phyloP scores from a whole-genome alignment of 345 rosid species.

The Brassica incana region DNA sequence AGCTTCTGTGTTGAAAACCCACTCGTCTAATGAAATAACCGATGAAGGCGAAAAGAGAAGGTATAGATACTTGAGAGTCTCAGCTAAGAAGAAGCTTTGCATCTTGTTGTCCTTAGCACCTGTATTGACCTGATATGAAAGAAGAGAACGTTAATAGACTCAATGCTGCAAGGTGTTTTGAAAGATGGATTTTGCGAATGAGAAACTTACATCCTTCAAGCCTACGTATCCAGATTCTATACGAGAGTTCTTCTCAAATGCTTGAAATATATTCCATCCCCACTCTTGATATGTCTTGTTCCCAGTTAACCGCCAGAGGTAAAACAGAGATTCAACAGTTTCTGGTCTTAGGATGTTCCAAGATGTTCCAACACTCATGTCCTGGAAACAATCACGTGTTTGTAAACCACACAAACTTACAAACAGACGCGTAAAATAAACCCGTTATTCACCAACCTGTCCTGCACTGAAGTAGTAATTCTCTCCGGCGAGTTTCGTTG shows the following conservation, averaged over 20 bases:
- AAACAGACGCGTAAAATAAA: neutral
- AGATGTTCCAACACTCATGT: slow-evolving; percentile 95
- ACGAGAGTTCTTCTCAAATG: slow-evolving; percentile 90
- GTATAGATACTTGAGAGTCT: slow-evolving; percentile 86
- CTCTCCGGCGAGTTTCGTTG: slow-evolving; percentile 94
- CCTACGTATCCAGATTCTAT: slow-evolving; percentile 89
- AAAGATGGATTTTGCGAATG: neutral
- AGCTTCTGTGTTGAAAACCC: slow-evolving; percentile 99
- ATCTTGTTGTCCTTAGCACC: slow-evolving; percentile 90
- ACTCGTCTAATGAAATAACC: slow-evolving; percentile 76
- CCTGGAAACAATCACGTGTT: slow-evolving; percentile 51
- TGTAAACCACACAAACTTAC: slow-evolving; percentile 1
- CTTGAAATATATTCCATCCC: slow-evolving; percentile 98
- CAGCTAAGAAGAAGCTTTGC: slow-evolving; percentile 97
- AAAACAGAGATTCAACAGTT: slow-evolving; percentile 92
- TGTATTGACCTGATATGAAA: slow-evolving; percentile 60
- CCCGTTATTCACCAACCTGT: slow-evolving; percentile 41
- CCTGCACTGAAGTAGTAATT: slow-evolving; percentile 83
- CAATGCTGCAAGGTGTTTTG: neutral
- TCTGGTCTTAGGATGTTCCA: slow-evolving; percentile 97
- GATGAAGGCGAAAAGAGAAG: slow-evolving; percentile 88
- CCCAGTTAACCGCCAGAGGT: slow-evolving; percentile 94
- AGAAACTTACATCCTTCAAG: slow-evolving; percentile 74
- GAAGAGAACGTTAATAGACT: neutral
- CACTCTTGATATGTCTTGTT: slow-evolving; percentile 92